Evolutionary conservation across 345 rosid species (phyloP).

Genomic region (Brassica rapa): DNA sequence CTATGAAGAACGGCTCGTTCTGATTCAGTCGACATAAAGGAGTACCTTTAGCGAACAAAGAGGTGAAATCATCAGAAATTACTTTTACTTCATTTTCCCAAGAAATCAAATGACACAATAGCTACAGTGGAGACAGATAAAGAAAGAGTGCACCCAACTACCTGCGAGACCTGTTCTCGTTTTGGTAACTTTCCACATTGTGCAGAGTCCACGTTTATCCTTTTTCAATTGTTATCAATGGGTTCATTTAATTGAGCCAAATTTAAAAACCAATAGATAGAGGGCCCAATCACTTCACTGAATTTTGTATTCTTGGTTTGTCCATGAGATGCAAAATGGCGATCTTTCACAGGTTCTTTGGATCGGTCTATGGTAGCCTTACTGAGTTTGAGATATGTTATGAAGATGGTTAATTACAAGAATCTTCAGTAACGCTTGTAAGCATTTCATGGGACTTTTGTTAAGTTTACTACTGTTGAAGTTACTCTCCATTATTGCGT

Average conservation of each 20-base stretch:
- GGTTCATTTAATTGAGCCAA: conserved; percentile 19
- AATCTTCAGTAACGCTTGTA: conserved; percentile 55
- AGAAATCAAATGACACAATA: neutral
- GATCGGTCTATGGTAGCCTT: neutral
- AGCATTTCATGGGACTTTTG: conserved; percentile 66
- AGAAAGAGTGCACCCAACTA: neutral
- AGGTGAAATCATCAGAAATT: conserved; percentile 14
- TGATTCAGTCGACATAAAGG: conserved; percentile 31
- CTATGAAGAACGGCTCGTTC: neutral
- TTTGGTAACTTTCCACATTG: neutral
- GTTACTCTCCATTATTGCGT: too few relatives aligned
- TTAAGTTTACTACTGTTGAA: too few relatives aligned
- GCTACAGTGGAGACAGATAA: neutral
- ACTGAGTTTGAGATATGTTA: conserved; percentile 42
- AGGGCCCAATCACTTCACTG: neutral
- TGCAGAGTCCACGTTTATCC: conserved; percentile 18
- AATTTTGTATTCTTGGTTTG: conserved; percentile 2
- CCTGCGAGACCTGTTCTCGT: conserved; percentile 29
- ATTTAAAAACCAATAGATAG: neutral
- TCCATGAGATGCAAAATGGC: neutral
- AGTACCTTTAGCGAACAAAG: conserved; percentile 14
- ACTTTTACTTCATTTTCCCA: conserved; percentile 3
- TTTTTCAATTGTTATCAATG: neutral
- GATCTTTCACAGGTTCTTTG: conserved; percentile 43
- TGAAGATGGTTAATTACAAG: conserved; percentile 23